These are phyloP conservation scores for Hyaloscypha finlandica DNA, from an alignment of 495 filamentous ascomycete genomes.

Conservation along the genomic window DNA sequence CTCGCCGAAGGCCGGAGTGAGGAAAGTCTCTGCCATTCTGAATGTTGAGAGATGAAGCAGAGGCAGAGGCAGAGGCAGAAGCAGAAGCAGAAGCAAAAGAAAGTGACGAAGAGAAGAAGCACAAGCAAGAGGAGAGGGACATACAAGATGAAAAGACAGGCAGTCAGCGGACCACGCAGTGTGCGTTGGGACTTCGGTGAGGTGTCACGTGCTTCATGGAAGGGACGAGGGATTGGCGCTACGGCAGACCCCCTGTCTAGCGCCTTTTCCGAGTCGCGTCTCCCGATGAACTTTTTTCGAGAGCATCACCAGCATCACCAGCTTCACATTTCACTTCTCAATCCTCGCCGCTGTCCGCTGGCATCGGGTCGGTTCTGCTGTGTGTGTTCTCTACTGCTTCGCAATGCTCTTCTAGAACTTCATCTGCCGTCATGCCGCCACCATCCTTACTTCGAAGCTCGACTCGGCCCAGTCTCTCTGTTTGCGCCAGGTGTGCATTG, in stretches of 20 bases:
- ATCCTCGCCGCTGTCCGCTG: not conserved
- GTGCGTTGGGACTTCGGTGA: conserved; percentile 2
- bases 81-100: conserved; percentile 6
- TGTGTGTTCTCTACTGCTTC: not conserved
- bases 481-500: conserved; percentile 32
- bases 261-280: not conserved
- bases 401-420: conserved; percentile 7
- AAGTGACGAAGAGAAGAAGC: conserved; percentile 7
- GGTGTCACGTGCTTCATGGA: conserved; percentile 6
- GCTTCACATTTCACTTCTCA: conserved; percentile 10
- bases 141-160: conserved; percentile 10
- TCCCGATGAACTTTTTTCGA: not conserved
- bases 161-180: conserved; percentile 13
- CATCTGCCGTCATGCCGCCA: conserved; percentile 29
- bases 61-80: conserved; percentile 6
- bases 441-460: conserved; percentile 26
- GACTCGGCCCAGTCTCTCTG: conserved; percentile 11
- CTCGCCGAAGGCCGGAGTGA: conserved; percentile 8
- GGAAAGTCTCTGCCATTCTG: conserved; percentile 24
- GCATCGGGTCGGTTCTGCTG: not conserved
- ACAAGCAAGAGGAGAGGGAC: conserved; percentile 12
- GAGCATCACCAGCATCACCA: conserved; percentile 22
- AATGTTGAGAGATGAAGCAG: conserved; percentile 5
- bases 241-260: conserved; percentile 4
- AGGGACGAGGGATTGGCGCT: not conserved